These are phyloP conservation scores for Fusarium marasasianum DNA, from an alignment of 2,329 filamentous ascomycete species.

Conservation along the genomic window DNA sequence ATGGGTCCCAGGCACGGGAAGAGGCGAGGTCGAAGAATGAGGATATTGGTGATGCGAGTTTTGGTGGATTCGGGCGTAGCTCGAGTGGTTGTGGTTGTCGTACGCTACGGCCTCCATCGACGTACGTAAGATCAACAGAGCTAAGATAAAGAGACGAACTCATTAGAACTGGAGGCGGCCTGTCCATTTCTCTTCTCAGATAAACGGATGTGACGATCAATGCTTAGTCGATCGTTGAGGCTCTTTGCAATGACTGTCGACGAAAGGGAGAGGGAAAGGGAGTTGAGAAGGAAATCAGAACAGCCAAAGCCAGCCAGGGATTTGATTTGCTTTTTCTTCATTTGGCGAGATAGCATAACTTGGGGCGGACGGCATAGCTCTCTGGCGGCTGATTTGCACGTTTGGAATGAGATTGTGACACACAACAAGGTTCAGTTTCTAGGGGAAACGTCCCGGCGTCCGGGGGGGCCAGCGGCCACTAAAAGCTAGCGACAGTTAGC, in stretches of 20 bases:
- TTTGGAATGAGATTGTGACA: neutral
- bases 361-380: conserved; percentile 3
- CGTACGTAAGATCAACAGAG: conserved; percentile 27
- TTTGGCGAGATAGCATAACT: conserved; percentile 6
- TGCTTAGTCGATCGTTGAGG: conserved; percentile 24
- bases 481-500: conserved; percentile 31
- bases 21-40: conserved; percentile 18
- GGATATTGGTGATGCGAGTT: conserved; percentile 4
- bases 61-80: conserved; percentile 16
- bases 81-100: conserved; percentile 26
- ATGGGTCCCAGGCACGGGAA: conserved; percentile 29
- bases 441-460: conserved; percentile 22
- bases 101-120: conserved; percentile 35
- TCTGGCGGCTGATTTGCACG: conserved; percentile 17
- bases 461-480: conserved; percentile 30
- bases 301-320: conserved; percentile 12
- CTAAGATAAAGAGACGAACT: conserved; percentile 22
- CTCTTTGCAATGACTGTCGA: conserved; percentile 18
- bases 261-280: conserved; percentile 13
- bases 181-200: conserved; percentile 34
- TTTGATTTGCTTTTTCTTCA: conserved; percentile 21
- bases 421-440: conserved; percentile 20
- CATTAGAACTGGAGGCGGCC: conserved; percentile 30
- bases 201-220: conserved; percentile 18
- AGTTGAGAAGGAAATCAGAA: conserved; percentile 21